Evolutionary conservation across 148 eudicot genomes (phyloP), one percentile per base, ranked within the genome.

Genomic region (Selenicereus undatus): DNA sequence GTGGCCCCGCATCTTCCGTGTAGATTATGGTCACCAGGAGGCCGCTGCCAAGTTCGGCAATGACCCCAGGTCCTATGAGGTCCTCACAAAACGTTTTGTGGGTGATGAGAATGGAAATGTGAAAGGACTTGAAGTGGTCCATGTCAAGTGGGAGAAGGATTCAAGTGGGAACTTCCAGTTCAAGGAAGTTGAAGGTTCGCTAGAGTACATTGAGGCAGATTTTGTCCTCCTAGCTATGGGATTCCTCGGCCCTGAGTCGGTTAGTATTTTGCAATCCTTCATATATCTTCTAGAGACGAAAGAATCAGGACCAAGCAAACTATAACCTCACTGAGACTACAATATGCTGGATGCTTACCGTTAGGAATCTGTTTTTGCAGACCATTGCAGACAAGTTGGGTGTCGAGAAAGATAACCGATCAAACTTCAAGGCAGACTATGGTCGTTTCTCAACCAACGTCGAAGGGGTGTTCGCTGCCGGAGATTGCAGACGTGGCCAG

Each of bases 1-100:
- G 99, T 96, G 99, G 99, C 99, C 99, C 66, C 98, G 98, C 52
- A 24, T 96, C 68, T 96, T 96, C 95, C 93, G 99, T 27, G 92
- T 96, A 45, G 99, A 96, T 86, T 96, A 96, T 79, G 99, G 99
- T 20, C 99, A 96, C 79, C 97, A 96, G 71, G 99, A 96, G 89
- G 99, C 98, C 73, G 85, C 91, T 73, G 74, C 91, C 78, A 96
- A 96, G 89, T 96, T 96, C 76, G 98, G 99, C 11, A 94, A 94
- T 81, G 99, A 96, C 79, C 99, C 99, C 2, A 90, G 99, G 77
- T 82, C 98, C 9, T 96, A 94, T 62, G 97, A 94, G 89, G 99
- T 96, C 74, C 82, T 96, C 78, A 96, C 99, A 10, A 96, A 93
- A 81, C 90, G 94, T 66, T 93, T 96, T 82, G 79, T 96, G 43